Evolutionary conservation across 148 eudicot genomes (phyloP), one percentile per base, ranked within the genome.

Genomic region (Arbutus unedo): DNA sequence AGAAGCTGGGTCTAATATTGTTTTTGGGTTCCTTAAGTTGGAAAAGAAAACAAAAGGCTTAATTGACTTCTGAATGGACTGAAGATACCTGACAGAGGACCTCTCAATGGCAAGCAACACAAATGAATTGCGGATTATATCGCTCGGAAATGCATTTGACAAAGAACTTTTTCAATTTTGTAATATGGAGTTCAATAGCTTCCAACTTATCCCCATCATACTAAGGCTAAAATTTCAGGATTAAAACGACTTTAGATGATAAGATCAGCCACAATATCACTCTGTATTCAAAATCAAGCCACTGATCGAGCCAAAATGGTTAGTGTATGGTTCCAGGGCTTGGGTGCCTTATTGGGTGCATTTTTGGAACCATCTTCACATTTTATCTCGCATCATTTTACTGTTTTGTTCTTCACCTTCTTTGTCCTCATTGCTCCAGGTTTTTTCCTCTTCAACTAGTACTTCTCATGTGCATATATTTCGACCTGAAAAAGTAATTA

Each of bases 401-500:
- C 18, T 11, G n/a, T 59, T 79, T 79, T 55, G 21, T 60, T 79
- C 53, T 60, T 62, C 31, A 60, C 81, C 81, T 76, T 14, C 9
- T 50, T 75, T 56, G 31, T 56, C 25, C 7, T 11, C 8, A 0
- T 25, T 48, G 64, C 48, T 41, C 1, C 66, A 56, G 19, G 67
- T 50, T 38, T 31, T 31, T 77, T 77, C 21, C 38, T 78, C 67
- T 43, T 78, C 38, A 25, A 25, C 9, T 71, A 16, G 16, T 77
- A 18, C 31, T 48, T 47, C 15, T 23, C n/a, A 11, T 18, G n/a
- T 10, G 44, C 6, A 74, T 19, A 13, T 49, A 60, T 21, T 79
- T 49, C 48, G 9, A 11, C 49, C 44, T 49, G 50, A n/a, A 66
- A 18, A 44, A 43, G 3, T 31, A 31, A 31, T 59, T 25, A 4